These are phyloP conservation scores for Suhomyces bokatorum DNA, from an alignment of 1,139 yeast genomes.

Conservation along the genomic window DNA sequence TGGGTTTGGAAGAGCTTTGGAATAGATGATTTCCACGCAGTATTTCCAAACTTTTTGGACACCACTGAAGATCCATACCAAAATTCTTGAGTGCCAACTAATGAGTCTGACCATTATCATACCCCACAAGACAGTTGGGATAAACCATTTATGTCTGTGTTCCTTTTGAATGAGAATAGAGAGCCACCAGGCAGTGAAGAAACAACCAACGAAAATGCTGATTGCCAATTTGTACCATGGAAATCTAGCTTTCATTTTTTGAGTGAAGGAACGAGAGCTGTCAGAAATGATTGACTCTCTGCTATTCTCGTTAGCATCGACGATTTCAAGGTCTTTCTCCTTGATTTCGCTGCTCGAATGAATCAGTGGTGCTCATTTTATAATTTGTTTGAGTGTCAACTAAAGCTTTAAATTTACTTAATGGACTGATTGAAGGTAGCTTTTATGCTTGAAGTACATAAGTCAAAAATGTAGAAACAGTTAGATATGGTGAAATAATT, in stretches of 20 bases:
- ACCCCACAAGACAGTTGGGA: conserved; percentile 60
- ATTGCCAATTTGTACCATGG: conserved; percentile 23
- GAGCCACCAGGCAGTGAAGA: conserved; percentile 70
- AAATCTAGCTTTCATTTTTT: conserved; percentile 10
- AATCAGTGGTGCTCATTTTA: conserved; percentile 1
- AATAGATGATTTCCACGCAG: conserved; percentile 40
- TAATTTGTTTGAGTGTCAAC: not conserved
- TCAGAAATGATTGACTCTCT: conserved; percentile 3
- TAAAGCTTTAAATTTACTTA: conserved; percentile 7
- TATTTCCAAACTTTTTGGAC: conserved; percentile 42
- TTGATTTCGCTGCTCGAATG: not conserved
- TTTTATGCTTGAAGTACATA: conserved; percentile 10
- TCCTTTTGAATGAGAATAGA: conserved; percentile 56
- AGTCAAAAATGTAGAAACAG: not conserved
- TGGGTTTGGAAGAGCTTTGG: conserved; percentile 34
- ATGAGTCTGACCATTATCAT: conserved; percentile 55
- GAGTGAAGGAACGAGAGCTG: conserved; percentile 5
- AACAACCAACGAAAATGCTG: conserved; percentile 39
- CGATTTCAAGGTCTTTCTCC: conserved; percentile 2
- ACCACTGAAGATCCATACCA: conserved; percentile 28
- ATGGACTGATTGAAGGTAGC: conserved; percentile 18
- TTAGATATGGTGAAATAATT: too few relatives aligned
- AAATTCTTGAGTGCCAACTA: conserved; percentile 53
- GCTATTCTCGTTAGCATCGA: conserved; percentile 1
- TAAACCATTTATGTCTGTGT: conserved; percentile 59